Evolutionary conservation across 164 flowering plant genomes (phyloP), one percentile per base, ranked within the genome.

Genomic region (Liquidambar formosana): DNA sequence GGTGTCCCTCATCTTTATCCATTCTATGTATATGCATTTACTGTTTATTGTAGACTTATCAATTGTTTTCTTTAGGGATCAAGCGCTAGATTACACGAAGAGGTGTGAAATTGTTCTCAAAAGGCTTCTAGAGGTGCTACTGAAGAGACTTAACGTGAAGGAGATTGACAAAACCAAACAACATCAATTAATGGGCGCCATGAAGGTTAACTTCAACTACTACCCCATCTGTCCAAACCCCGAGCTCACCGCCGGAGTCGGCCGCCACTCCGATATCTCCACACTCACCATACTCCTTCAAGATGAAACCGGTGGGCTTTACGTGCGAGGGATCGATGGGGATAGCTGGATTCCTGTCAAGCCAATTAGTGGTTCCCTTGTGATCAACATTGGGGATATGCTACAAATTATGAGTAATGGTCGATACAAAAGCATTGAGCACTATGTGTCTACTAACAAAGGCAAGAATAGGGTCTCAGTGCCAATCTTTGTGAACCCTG

Each of bases 181-280:
- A 54, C 19, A 43, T 12, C 44, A 47, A 10, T n/a, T 75, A n/a
- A 78, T 71, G 75, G 77, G 75, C 10, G 38, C 70, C 0, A 43
- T 3, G 18, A 63, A 56, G 51, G 18, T 73, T n/a, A 65, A 61
- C 71, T 41, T 75, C 43, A 75, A 65, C 57, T 75, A 75, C 64
- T 75, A 75, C 41, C 77, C 77, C n/a, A 13, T 11, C 1, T 75
- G 77, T 65, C 75, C 75, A 14, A 65, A 60, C 52, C 69, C 75
- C 5, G 70, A 72, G 57, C 69, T 72, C 15, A 48, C 70, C 0
- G 65, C 44, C 1, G 75, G 75, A 9, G 70, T 72, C 25, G 75
- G 69, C 26, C 75, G 65, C 18, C 77, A 70, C 70, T 69, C 74
- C 1, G 78, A 66, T 27, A 54, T 54, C 13, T 75, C 78, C 14